A percentile compares a stretch with the other conserved stretches of the same genome.
Evolutionary conservation across 176 grass and related monocot genomes (phyloP).

Genomic region (Hsuehochloa calcarea): DNA sequence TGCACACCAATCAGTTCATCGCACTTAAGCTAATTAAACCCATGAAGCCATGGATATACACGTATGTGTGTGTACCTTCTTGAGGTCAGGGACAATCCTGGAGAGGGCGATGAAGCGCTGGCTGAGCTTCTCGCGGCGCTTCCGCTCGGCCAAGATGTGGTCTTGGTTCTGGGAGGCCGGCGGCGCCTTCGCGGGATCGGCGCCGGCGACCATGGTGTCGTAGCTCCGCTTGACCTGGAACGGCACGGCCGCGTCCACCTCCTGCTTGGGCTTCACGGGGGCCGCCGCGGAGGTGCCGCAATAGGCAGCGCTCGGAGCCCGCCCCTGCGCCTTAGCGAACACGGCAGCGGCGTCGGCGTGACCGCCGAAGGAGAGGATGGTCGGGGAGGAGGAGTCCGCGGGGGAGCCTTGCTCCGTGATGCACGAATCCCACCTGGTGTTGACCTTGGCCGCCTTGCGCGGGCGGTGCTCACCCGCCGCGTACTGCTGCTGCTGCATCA

Average conservation of each 20-base stretch:
- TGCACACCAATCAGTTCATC: neutral
- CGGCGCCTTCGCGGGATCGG: conserved; percentile 15
- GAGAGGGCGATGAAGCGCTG: conserved; percentile 96
- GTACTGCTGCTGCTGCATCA: conserved; percentile 6
- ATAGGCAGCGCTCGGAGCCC: conserved; percentile 27
- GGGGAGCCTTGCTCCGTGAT: conserved; percentile 83
- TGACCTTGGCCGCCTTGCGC: conserved; percentile 51
- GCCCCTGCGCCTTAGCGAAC: conserved; percentile 25
- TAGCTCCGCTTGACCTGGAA: conserved; percentile 54
- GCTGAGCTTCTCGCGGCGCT: conserved; percentile 93
- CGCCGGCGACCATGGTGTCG: conserved; percentile 44
- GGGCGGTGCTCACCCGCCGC: conserved; percentile 36
- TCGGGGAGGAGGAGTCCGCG: conserved; percentile 60
- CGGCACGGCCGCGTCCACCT: conserved; percentile 37
- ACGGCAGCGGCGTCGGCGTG: neutral
- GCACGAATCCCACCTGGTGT: conserved; percentile 86
- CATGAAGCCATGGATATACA: neutral
- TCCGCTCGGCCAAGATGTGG: conserved; percentile 88
- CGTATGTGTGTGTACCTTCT: conserved; percentile 55
- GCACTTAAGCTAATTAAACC: neutral
- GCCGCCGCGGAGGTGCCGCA: neutral
- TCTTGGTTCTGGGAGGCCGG: conserved; percentile 71
- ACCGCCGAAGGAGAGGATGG: conserved; percentile 78
- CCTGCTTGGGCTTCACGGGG: conserved; percentile 54
- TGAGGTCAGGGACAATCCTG: conserved; percentile 84